Evolutionary conservation across 768 basidiomycete genomes (phyloP), one percentile per base, ranked within the genome.

Genomic region (Rhodotorula babjevae): DNA sequence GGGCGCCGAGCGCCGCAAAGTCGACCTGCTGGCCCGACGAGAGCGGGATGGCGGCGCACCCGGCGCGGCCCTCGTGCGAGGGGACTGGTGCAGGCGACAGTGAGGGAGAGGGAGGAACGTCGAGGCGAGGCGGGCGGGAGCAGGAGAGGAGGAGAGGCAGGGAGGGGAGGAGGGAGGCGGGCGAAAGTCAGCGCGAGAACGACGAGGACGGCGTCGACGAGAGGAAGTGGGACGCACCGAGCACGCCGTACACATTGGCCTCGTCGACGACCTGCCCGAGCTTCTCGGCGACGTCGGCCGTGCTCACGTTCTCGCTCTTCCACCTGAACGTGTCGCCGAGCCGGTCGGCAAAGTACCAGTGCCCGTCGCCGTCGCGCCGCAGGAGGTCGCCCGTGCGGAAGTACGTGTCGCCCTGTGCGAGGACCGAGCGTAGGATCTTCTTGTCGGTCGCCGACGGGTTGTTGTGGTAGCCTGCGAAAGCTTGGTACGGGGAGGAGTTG

Each of bases 311-410:
- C 65, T 76, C 76, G 42, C 55, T 55, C 63, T 63, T 65, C 76
- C 76, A 76, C 36, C 75, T 19, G 68, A 74, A 76, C 18, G 76
- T 74, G 52, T 76, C 76, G 23, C 72, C 72, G 29, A 76, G 50
- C 8, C 72, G 64, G 62, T 73, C 72, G 59, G 63, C 64, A 42
- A 68, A 76, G 69, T 55, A 76, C 60, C 57, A 71, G 49, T 62
- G 56, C 1, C 76, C 76, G 27, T 71, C 60, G 21, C 16, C 12
- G 15, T 61, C 53, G n/a, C 50, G 46, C 42, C 57, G 60, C 9
- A 76, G 58, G 50, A 76, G 63, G 59, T 76, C 76, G 42, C 69
- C 69, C 31, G 65, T 64, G 63, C 72, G 67, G 62, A 69, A 72
- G 61, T 47, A 68, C 2, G 31, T 25, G 58, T 76, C 76, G 9